Conservation (phyloP, 1,284 basidiomycete genomes). For the Pterulicium gracile region DNA sequence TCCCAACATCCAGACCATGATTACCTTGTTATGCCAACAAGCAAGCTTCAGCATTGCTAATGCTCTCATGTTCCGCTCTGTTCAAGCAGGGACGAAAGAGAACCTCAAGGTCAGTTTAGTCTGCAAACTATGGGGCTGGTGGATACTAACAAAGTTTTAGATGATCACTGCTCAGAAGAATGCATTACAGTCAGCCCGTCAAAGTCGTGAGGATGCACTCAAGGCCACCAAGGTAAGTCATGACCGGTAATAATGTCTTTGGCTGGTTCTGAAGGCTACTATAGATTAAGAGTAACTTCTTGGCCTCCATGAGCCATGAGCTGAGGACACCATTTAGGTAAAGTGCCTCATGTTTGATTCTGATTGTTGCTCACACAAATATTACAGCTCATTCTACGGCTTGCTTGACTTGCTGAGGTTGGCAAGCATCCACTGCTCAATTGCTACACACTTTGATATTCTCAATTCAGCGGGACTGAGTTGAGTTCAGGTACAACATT, state of each 20-base stretch:
- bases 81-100: conserved; percentile 57
- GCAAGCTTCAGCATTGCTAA: conserved; percentile 64
- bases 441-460: background rate
- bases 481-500: background rate
- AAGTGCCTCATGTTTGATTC: conserved; percentile 1
- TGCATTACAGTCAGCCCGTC: conserved; percentile 53
- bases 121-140: conserved; percentile 17
- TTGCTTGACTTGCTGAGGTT: conserved; percentile 56
- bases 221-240: conserved; percentile 54
- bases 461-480: background rate
- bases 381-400: conserved; percentile 55
- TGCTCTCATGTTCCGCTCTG: conserved; percentile 60
- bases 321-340: conserved; percentile 62
- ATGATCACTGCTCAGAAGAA: conserved; percentile 62
- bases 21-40: conserved; percentile 60
- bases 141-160: conserved; percentile 16
- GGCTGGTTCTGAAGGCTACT: conserved; percentile 1
- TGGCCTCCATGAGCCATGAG: conserved; percentile 69
- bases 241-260: background rate
- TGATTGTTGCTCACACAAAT: background rate
- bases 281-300: conserved; percentile 64
- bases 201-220: conserved; percentile 57
- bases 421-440: conserved; percentile 41
- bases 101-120: conserved; percentile 42
- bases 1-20: conserved; percentile 44